Conservation (phyloP, 768 basidiomycete species). For the Pisolithus tinctorius region DNA sequence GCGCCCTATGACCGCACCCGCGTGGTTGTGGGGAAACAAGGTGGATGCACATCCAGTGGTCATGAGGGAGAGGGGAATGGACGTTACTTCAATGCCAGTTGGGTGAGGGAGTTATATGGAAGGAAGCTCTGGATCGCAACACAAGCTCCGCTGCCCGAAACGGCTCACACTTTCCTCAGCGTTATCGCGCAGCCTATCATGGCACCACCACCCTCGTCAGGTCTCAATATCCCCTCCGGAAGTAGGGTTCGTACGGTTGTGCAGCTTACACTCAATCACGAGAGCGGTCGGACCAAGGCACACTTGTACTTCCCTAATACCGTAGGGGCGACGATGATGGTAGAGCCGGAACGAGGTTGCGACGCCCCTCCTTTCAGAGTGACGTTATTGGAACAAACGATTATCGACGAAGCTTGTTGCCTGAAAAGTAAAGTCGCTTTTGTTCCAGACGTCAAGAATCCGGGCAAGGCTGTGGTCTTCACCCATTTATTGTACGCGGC, state of each 20-base stretch:
- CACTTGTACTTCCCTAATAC: conserved; percentile 66
- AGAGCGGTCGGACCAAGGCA: conserved; percentile 66
- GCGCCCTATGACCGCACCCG: conserved; percentile 80
- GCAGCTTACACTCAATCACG: conserved; percentile 72
- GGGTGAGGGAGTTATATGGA: conserved; percentile 72
- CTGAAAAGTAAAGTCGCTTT: conserved; percentile 56
- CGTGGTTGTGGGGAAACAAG: conserved; percentile 40
- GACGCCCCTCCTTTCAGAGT: conserved; percentile 44
- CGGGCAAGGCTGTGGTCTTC: conserved; percentile 42
- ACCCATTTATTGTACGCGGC: conserved; percentile 66
- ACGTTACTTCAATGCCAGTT: conserved; percentile 77
- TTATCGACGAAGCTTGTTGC: conserved; percentile 53
- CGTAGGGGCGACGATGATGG: conserved; percentile 45
- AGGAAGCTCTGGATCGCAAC: conserved; percentile 81
- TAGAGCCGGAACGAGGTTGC: conserved; percentile 40
- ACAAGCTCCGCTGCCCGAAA: conserved; percentile 69
- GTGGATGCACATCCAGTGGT: conserved; percentile 9
- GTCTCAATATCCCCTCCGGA: conserved; percentile 18
- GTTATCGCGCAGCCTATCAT: conserved; percentile 48
- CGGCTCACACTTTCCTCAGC: conserved; percentile 72
- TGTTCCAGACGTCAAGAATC: conserved; percentile 26
- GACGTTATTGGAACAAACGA: conserved; percentile 42
- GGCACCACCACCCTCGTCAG: conserved; percentile 25
- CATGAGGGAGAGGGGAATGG: conserved; percentile 24
- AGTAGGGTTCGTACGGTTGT: conserved; percentile 68